phyloP scores from a whole-genome alignment of 2,329 filamentous ascomycete species.

The Sarocladium kiliense region DNA sequence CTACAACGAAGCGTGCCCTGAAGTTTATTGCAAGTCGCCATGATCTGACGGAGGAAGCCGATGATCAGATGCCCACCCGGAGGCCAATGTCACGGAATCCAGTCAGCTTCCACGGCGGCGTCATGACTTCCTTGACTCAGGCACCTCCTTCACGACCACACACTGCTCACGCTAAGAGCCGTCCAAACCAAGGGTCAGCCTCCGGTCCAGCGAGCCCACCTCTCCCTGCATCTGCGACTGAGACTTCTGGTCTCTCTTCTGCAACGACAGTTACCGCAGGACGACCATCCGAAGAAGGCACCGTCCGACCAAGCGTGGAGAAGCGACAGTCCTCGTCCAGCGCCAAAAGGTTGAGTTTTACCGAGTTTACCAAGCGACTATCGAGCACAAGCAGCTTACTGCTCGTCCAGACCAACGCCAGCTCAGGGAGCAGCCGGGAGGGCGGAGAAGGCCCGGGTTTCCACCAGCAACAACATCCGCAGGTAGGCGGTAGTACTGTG shows the following conservation, averaged over 20 bases:
- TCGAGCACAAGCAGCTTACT: constrained; percentile 58
- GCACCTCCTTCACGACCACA: constrained; percentile 40
- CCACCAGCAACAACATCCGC: constrained; percentile 22
- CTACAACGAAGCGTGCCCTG: constrained; percentile 43
- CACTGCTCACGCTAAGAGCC: constrained; percentile 45
- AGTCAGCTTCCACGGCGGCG: constrained; percentile 25
- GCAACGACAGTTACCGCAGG: constrained; percentile 12
- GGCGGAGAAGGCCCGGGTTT: constrained; percentile 38
- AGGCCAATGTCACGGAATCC: constrained; percentile 25
- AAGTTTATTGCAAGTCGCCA: constrained; percentile 44
- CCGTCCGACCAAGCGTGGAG: constrained; percentile 28
- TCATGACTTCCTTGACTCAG: constrained; percentile 12
- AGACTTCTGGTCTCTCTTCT: constrained; percentile 10
- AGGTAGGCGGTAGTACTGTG: constrained; percentile 21
- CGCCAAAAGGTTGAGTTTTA: constrained; percentile 55
- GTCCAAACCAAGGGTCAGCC: constrained; percentile 25
- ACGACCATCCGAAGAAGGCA: constrained; percentile 25
- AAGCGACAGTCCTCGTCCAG: constrained; percentile 50
- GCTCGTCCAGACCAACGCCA: constrained; percentile 52
- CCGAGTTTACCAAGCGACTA: constrained; percentile 54
- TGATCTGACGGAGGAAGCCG: constrained; percentile 20
- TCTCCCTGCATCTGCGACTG: constrained; percentile 14
- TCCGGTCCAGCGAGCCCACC: constrained; percentile 36
- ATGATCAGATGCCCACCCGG: constrained; percentile 18
- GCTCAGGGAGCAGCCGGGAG: constrained; percentile 40